These are phyloP conservation scores for Calonectria pseudoturangicola DNA, from an alignment of 2,329 filamentous ascomycete genomes.

Conservation along the genomic window DNA sequence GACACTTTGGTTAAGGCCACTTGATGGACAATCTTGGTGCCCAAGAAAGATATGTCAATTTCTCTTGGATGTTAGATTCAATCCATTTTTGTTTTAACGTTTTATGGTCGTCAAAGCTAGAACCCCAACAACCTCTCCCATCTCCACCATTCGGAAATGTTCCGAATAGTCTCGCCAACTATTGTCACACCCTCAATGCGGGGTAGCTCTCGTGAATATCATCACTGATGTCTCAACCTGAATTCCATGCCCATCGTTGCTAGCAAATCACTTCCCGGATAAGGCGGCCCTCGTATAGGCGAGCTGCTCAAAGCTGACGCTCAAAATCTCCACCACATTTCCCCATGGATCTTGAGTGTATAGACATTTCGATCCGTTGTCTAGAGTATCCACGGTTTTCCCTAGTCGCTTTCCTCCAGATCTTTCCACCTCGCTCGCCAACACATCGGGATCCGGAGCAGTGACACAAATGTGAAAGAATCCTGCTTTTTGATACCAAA, in stretches of 20 bases:
- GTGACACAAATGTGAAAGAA: constrained; percentile 22
- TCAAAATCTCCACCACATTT: constrained; percentile 17
- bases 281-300: constrained; percentile 1
- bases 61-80: too few relatives aligned
- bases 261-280: background rate
- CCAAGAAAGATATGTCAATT: too few relatives aligned
- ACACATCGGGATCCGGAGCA: background rate
- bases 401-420: background rate
- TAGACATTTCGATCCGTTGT: background rate
- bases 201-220: background rate
- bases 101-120: too few relatives aligned
- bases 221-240: background rate
- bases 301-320: constrained; percentile 1
- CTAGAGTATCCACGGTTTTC: background rate
- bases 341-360: constrained; percentile 8
- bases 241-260: too few relatives aligned
- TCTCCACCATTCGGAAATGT: background rate
- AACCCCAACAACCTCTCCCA: too few relatives aligned
- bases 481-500: constrained; percentile 9
- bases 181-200: background rate
- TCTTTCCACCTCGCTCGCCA: background rate
- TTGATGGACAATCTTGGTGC: too few relatives aligned
- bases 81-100: too few relatives aligned
- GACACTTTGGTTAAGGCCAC: too few relatives aligned
- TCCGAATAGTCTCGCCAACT: background rate